Percentiles rank a stretch among this genome's conserved stretches.
phyloP scores from a whole-genome alignment of 305 asterid species.

The Solanum hybrid region DNA sequence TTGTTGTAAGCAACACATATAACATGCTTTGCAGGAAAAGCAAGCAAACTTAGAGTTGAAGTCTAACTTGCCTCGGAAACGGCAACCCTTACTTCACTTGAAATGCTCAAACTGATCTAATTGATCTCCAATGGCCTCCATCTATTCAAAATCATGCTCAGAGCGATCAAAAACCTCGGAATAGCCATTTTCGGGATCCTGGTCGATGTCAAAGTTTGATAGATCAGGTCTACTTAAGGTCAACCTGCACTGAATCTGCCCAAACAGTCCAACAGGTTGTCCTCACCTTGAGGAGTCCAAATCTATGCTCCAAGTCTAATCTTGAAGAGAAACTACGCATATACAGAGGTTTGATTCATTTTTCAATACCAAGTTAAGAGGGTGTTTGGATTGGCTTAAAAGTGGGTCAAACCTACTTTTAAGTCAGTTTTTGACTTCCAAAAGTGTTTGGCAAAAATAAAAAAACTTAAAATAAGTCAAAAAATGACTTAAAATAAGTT shows the following conservation, averaged over 20 bases:
- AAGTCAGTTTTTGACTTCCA: background rate
- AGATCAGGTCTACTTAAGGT: background rate
- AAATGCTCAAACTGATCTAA: background rate
- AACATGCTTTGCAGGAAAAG: background rate
- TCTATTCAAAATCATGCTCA: background rate
- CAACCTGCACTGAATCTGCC: background rate
- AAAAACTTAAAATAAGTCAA: background rate
- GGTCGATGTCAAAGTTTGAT: background rate
- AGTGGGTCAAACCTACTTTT: background rate
- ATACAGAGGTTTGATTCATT: background rate
- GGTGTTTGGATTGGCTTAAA: background rate
- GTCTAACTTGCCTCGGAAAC: background rate
- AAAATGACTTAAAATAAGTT: background rate
- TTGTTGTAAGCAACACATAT: background rate
- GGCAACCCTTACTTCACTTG: background rate
- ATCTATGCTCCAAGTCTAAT: background rate
- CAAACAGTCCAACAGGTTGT: background rate
- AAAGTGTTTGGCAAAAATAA: background rate
- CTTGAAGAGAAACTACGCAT: background rate
- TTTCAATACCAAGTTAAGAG: background rate
- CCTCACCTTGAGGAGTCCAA: background rate
- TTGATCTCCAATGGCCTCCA: background rate
- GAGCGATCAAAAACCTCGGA: background rate
- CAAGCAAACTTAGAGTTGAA: background rate
- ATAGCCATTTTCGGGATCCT: background rate